Percentiles rank a stretch among this genome's conserved stretches.
phyloP scores from a whole-genome alignment of 352 stramenopile species.

The Elongisporangium undulatum region DNA sequence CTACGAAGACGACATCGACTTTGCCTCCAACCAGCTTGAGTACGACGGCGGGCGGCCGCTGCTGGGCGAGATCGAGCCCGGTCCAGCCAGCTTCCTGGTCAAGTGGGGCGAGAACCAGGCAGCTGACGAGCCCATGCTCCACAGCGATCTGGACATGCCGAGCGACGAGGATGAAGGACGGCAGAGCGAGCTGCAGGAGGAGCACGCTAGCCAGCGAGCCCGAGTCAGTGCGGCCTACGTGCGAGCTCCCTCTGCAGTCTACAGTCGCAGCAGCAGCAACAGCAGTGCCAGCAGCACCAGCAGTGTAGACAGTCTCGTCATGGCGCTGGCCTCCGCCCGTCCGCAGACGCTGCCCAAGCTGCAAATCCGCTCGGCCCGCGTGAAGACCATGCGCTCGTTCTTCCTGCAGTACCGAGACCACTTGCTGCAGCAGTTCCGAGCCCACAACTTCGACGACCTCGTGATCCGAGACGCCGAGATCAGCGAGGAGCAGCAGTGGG shows the following conservation, averaged over 20 bases:
- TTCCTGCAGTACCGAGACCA: slow-evolving; percentile 47
- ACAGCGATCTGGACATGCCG: background rate
- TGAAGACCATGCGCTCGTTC: slow-evolving; percentile 31
- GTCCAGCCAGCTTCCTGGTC: background rate
- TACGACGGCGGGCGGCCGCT: background rate
- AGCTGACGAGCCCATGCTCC: background rate
- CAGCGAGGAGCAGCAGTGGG: slow-evolving; percentile 36
- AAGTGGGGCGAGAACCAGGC: background rate
- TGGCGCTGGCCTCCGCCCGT: background rate
- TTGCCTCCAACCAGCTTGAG: background rate
- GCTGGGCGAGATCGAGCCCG: background rate
- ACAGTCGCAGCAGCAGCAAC: slow-evolving; percentile 11
- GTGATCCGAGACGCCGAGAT: background rate
- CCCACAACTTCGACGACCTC: slow-evolving; percentile 8
- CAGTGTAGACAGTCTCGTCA: background rate
- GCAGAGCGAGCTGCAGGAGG: background rate
- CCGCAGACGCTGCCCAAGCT: slow-evolving; percentile 28
- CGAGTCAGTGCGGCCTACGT: background rate
- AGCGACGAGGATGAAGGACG: background rate
- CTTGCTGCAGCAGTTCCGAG: slow-evolving; percentile 27
- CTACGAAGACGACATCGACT: slow-evolving; percentile 6
- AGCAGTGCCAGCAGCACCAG: slow-evolving; percentile 8
- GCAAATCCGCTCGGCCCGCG: slow-evolving; percentile 20
- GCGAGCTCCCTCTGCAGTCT: background rate
- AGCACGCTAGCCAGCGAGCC: background rate